Percentiles rank a stretch among this genome's conserved stretches.
Conservation (phyloP, 139 green algal genomes). For the Deuterostichococcus epilithicus region DNA sequence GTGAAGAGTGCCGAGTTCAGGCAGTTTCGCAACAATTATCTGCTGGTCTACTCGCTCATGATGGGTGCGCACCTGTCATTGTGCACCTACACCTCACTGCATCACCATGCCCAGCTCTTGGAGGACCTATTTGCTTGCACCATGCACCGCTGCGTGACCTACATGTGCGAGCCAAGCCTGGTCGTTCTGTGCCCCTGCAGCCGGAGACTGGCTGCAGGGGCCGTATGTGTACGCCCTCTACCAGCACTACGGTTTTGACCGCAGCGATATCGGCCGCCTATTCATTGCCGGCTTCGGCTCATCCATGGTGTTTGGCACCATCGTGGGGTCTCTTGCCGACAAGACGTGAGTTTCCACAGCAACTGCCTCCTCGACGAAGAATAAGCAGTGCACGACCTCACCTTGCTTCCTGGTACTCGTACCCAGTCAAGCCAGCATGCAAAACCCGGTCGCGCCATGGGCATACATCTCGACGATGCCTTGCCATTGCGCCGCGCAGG, state of each 20-base stretch:
- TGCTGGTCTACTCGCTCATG: constrained; percentile 92
- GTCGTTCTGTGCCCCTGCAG: constrained; percentile 36
- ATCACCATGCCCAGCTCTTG: too few species aligned
- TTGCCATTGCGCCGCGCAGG: constrained; percentile 34
- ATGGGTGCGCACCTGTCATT: constrained; percentile 72
- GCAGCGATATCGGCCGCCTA: constrained; percentile 86
- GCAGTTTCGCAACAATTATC: constrained; percentile 89
- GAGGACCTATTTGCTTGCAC: not conserved
- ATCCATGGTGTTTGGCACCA: constrained; percentile 94
- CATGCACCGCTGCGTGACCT: not conserved
- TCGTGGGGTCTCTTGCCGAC: constrained; percentile 91
- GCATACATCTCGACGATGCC: not conserved
- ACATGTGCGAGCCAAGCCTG: not conserved
- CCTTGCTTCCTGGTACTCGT: not conserved
- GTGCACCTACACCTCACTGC: not conserved
- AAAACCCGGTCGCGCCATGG: not conserved
- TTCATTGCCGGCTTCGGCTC: constrained; percentile 98
- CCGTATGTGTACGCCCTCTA: constrained; percentile 98
- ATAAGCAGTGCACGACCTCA: not conserved
- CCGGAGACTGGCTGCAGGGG: constrained; percentile 97
- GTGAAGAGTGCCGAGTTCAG: constrained; percentile 52
- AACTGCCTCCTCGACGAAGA: not conserved
- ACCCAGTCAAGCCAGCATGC: not conserved
- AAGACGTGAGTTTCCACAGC: constrained; percentile 57
- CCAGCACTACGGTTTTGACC: constrained; percentile 85